These are phyloP conservation scores for Corylus americana DNA, from an alignment of 306 rosid genomes.

Conservation along the genomic window DNA sequence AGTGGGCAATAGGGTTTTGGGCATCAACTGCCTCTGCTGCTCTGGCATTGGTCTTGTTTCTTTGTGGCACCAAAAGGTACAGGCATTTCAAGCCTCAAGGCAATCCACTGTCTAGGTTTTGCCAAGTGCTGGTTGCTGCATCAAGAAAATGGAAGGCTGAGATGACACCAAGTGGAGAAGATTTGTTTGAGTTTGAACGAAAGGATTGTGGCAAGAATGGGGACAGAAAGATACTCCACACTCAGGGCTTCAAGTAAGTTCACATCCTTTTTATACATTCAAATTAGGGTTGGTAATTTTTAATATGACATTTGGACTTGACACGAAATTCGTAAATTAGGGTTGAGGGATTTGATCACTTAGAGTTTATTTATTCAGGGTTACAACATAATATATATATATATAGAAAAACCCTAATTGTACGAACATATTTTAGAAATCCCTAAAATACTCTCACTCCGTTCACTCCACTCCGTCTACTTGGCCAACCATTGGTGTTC, in stretches of 20 bases:
- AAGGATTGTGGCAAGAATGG: constrained; percentile 34
- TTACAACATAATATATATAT: too few relatives aligned
- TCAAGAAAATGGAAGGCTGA: constrained; percentile 61
- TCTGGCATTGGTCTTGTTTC: constrained; percentile 59
- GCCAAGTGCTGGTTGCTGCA: constrained; percentile 64
- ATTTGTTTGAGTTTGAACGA: constrained; percentile 41
- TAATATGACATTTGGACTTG: too few relatives aligned
- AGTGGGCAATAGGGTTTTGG: constrained; percentile 79
- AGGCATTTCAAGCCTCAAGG: constrained; percentile 67
- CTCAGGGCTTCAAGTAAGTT: constrained; percentile 64
- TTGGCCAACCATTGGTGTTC: too few relatives aligned
- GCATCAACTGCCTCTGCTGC: constrained; percentile 77
- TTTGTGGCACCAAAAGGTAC: constrained; percentile 67
- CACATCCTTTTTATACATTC: too few relatives aligned
- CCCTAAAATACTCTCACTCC: too few relatives aligned
- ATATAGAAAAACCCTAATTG: too few relatives aligned
- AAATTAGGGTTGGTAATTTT: too few relatives aligned
- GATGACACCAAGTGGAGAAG: constrained; percentile 27
- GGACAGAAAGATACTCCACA: constrained; percentile 62
- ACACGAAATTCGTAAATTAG: too few relatives aligned
- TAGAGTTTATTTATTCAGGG: too few relatives aligned
- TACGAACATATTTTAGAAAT: too few relatives aligned
- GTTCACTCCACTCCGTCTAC: too few relatives aligned
- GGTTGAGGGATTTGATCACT: too few relatives aligned
- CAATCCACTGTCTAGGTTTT: constrained; percentile 70